phyloP scores from a whole-genome alignment of 805 yeast species.

The Henningerozyma blattae region DNA sequence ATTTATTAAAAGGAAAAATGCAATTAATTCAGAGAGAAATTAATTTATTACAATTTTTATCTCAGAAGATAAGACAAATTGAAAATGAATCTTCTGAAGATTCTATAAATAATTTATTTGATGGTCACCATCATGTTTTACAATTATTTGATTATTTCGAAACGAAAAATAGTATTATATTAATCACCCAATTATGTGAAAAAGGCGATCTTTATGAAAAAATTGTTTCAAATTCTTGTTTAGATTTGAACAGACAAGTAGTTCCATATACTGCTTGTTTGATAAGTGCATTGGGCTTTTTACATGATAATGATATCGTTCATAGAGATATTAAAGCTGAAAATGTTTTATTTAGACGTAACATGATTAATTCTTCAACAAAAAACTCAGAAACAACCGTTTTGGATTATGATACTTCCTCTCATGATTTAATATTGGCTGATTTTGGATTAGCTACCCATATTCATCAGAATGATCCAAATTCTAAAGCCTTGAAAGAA shows the following conservation, averaged over 20 bases:
- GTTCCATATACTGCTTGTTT: constrained; percentile 37
- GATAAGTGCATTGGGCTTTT: constrained; percentile 41
- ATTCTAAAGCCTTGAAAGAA: constrained; percentile 27
- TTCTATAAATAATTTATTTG: constrained; percentile 7
- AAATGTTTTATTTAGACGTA: constrained; percentile 40
- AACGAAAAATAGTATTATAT: constrained; percentile 40
- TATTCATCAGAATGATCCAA: constrained; percentile 25
- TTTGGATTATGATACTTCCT: constrained; percentile 18
- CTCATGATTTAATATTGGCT: constrained; percentile 25
- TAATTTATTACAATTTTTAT: constrained; percentile 29
- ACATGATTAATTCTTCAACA: constrained; percentile 1
- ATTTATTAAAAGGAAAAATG: constrained; percentile 17
- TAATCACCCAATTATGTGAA: constrained; percentile 55
- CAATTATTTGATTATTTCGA: constrained; percentile 61
- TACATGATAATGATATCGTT: constrained; percentile 47
- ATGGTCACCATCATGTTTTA: constrained; percentile 38
- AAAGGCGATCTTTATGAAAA: constrained; percentile 62
- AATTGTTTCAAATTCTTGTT: constrained; percentile 34
- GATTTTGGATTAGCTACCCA: constrained; percentile 52
- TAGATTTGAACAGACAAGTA: constrained; percentile 36
- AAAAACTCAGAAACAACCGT: constrained; percentile 15
- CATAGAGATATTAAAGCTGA: constrained; percentile 70
- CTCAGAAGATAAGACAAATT: constrained; percentile 18
- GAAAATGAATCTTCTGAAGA: constrained; percentile 21
- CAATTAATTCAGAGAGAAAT: constrained; percentile 48